Percentiles rank a stretch among this genome's conserved stretches.
These are phyloP conservation scores for Phtheirospermum japonicum DNA, from an alignment of 257 asterid species.

Conservation along the genomic window DNA sequence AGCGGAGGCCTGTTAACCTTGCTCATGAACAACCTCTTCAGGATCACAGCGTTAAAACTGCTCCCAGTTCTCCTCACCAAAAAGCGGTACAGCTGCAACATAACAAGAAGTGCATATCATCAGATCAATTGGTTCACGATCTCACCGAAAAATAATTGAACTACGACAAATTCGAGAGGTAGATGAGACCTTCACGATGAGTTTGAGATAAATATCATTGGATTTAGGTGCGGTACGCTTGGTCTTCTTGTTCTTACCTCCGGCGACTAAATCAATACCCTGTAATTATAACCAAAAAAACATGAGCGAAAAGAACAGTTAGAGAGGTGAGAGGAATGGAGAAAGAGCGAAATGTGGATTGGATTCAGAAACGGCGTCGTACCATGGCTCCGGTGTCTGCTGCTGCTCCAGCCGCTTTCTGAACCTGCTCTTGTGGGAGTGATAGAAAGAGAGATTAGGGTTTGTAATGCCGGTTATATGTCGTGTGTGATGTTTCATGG, in stretches of 20 bases:
- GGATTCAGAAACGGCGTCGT: neutral
- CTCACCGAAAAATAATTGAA: neutral
- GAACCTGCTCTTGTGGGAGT: neutral
- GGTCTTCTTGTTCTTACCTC: slow-evolving; percentile 91
- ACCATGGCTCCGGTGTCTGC: slow-evolving; percentile 3
- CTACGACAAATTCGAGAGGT: neutral
- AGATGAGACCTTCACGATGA: slow-evolving; percentile 64
- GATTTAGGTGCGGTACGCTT: slow-evolving; percentile 82
- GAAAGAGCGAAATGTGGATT: neutral
- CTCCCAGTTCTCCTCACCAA: slow-evolving; percentile 90
- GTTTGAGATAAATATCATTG: slow-evolving; percentile 70
- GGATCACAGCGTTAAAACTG: slow-evolving; percentile 73
- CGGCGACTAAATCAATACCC: slow-evolving; percentile 94
- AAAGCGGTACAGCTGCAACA: slow-evolving; percentile 34
- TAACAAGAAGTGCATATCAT: neutral
- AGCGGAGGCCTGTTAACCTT: slow-evolving; percentile 82
- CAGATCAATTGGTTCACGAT: neutral
- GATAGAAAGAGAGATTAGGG: neutral
- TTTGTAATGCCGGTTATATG: neutral
- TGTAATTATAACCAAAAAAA: slow-evolving; percentile 3
- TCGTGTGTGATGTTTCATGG: neutral
- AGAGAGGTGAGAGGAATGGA: neutral
- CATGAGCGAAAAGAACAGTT: neutral
- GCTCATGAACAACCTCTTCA: slow-evolving; percentile 92
- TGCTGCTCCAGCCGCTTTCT: neutral